These are phyloP conservation scores for Trichoderma afroharzianum DNA, from an alignment of 2,329 filamentous ascomycete species.

Conservation along the genomic window DNA sequence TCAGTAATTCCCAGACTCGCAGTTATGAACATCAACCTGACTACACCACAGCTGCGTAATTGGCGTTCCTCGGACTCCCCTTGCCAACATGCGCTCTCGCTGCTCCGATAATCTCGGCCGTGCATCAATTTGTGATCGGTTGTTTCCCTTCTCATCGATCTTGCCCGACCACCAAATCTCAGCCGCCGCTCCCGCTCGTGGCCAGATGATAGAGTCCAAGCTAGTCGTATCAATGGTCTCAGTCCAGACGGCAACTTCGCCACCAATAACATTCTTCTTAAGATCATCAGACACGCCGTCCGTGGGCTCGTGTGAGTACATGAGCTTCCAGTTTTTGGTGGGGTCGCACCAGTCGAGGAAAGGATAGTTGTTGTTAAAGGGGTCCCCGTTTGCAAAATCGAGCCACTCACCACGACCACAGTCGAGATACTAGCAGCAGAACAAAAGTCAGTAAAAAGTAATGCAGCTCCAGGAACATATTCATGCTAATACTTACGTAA, in stretches of 20 bases:
- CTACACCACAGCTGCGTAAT: conserved; percentile 36
- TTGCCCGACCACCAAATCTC: conserved; percentile 79
- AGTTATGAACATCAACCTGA: conserved; percentile 12
- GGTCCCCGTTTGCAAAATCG: conserved; percentile 59
- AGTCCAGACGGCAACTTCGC: conserved; percentile 78
- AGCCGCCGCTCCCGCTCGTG: conserved; percentile 66
- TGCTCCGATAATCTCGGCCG: conserved; percentile 68
- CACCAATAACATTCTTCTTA: conserved; percentile 69
- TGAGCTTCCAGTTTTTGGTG: conserved; percentile 73
- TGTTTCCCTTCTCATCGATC: conserved; percentile 61
- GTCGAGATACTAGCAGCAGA: conserved; percentile 63
- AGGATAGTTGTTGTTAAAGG: conserved; percentile 51
- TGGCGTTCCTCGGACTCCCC: conserved; percentile 60
- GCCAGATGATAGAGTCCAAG: conserved; percentile 75
- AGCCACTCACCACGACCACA: conserved; percentile 79
- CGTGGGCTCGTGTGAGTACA: conserved; percentile 77
- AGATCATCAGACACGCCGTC: conserved; percentile 57
- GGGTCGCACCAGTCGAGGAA: conserved; percentile 81
- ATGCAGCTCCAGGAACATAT: background rate
- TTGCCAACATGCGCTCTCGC: conserved; percentile 69
- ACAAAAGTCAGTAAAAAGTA: background rate
- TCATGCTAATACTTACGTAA: conserved; percentile 53
- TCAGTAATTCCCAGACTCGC: conserved; percentile 5
- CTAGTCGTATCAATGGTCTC: conserved; percentile 72
- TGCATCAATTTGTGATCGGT: conserved; percentile 68